Evolutionary conservation across 768 basidiomycete species (phyloP), one percentile per base, ranked within the genome.

Genomic region (Panaeolus papilionaceus): DNA sequence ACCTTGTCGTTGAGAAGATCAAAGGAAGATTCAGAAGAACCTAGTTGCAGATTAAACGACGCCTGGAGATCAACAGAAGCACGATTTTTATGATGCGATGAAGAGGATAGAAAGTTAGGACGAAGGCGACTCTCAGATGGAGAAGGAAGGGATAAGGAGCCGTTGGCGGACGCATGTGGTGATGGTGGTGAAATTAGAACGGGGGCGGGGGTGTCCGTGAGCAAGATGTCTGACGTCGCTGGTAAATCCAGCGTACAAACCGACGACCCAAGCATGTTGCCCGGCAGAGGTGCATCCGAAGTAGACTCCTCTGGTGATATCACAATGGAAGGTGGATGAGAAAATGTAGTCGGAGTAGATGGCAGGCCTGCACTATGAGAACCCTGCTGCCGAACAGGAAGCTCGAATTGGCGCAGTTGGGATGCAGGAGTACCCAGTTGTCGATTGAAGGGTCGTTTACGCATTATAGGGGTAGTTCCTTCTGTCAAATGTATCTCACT

Each of bases 1-100:
- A 86, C 80, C 64, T 81, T 83, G 71, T 87, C 86, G 66, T 84
- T 86, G 64, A 88, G 71, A 40, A 88, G 69, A 70, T 88, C 85
- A 71, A 86, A 87, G 39, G 81, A 83, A 40, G 78, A 73, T n/a
- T 85, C 84, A 38, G 80, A 77, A 18, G 80, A 80, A 64, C 80
- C 77, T 40, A 85, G 73, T 44, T 86, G 84, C 37, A 85, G 64
- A 14, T 82, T 82, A 72, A 88, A 86, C 10, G 85, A 85, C 4
- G 81, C 73, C 33, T 84, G 79, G 20, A 85, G 77, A 69, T 87
- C 85, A 18, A 83, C 74, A 33, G 85, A 85, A 63, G 74, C 74
- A 11, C 82, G 81, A 65, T 81, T 81, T 4, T 62, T 39, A 62
- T 79, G 71, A n/a, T 71, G 54, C 2, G 54, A 64, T 11, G 74